Base-by-base conservation (phyloP, 2,329 filamentous ascomycete genomes). In the Sodiomyces alkalinus region DNA sequence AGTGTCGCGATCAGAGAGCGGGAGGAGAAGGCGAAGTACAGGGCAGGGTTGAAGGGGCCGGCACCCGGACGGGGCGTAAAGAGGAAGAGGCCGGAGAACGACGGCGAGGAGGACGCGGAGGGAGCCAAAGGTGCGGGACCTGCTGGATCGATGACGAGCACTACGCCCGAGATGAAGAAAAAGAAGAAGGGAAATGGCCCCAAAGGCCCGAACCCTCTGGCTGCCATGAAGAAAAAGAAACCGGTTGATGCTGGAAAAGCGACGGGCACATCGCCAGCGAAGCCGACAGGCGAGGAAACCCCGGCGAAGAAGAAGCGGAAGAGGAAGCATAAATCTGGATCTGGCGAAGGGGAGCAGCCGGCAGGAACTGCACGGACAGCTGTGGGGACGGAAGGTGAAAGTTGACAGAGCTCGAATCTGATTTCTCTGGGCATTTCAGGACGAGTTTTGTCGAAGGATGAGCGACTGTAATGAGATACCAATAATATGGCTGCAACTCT, bases 21-120 rank as follows among this genome's bases (percentile, higher is more conserved):
- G 33, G 78, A 80, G 36, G 82, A 90, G 59, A 69, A 64, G 41
- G 64, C 62, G 32, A 92, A 92, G 54, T 80, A 86, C 44, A 67
- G 74, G 38, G 63, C 68, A 12, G 80, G 79, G 26, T 54, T 85
- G 39, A 76, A 69, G 49, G 59, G 57, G 38, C 35, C 53, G 50
- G 45, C 41, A 46, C 45, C 52, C 46, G 43, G 45, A 39, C 44
- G 47, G 35, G 39, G 48, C 32, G 50, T 46, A 28, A 72, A 61
- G 57, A 62, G 55, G 46, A 75, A 62, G 52, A 54, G 66, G 32
- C 53, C 51, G n/a, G 56, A 52, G 3, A 51, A 53, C 4, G 53
- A 54, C 3, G 52, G 52, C 3, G 51, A 48, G 11, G 47, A 46
- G 4, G 36, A 43, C 20, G 41, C 40, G n/a, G 35, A 39, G 15